These are phyloP conservation scores for Dactylis glomerata DNA, from an alignment of 176 grass and related monocot genomes.

Conservation along the genomic window DNA sequence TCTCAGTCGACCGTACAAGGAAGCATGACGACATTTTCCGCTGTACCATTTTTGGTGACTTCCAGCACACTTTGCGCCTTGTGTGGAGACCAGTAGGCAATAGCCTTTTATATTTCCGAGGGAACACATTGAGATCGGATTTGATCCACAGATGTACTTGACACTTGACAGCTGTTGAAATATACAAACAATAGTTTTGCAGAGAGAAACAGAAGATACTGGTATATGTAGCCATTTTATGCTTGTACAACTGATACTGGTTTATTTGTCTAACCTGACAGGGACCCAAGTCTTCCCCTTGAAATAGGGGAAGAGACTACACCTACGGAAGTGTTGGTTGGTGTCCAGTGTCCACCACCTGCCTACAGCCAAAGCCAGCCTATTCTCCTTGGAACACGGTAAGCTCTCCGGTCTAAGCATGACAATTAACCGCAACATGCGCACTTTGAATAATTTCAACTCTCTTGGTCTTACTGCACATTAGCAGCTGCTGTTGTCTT, in stretches of 20 bases:
- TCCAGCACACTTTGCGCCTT: not conserved
- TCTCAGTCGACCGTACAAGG: conserved; percentile 23
- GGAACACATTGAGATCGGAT: not conserved
- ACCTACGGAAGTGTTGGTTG: not conserved
- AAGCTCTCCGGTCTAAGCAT: conserved; percentile 9
- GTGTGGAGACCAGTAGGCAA: not conserved
- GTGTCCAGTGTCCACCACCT: not conserved
- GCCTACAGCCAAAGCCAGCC: not conserved
- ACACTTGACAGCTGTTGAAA: not conserved
- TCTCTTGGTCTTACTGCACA: not conserved
- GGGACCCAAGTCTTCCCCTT: not conserved
- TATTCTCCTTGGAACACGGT: not conserved
- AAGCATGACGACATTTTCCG: conserved; percentile 1
- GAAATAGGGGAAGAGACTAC: not conserved
- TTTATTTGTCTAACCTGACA: not conserved
- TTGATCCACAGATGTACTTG: conserved; percentile 1
- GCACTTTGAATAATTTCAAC: not conserved
- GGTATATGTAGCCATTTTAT: not conserved
- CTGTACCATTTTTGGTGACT: not conserved
- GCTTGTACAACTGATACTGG: not conserved
- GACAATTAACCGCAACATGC: not conserved
- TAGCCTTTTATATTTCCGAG: not conserved
- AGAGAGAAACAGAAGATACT: not conserved
- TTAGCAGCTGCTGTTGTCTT: not conserved
- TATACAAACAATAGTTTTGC: not conserved